These are phyloP conservation scores for Rhizopogon rudus DNA, from an alignment of 768 basidiomycete genomes.

Conservation along the genomic window DNA sequence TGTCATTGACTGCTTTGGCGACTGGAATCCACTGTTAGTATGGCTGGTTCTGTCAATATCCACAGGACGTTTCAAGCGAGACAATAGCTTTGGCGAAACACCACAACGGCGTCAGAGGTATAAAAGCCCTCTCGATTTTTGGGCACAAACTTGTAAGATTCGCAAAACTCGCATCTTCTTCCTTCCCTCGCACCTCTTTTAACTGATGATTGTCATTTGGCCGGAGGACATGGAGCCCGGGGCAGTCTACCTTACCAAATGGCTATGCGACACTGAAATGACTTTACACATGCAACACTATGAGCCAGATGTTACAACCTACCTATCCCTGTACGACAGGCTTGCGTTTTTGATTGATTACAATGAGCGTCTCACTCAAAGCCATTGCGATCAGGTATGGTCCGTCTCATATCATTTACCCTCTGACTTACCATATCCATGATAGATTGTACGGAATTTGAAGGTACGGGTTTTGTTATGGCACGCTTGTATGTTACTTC, in stretches of 20 bases:
- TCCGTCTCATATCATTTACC: background rate
- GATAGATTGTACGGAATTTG: background rate
- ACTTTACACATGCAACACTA: background rate
- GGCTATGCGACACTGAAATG: no score
- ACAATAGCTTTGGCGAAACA: background rate
- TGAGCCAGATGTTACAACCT: background rate
- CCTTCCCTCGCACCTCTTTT: background rate
- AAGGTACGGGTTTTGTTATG: background rate
- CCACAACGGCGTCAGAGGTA: background rate
- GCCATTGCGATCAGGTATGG: background rate
- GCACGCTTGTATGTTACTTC: no score
- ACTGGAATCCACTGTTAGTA: no score
- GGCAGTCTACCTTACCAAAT: no score
- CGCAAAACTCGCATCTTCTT: background rate
- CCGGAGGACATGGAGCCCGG: no score
- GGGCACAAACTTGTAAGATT: background rate
- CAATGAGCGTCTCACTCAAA: background rate
- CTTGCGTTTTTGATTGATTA: background rate
- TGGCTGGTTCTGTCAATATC: background rate
- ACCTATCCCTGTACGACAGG: background rate
- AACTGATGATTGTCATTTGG: background rate
- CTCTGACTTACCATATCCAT: background rate
- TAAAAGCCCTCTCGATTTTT: background rate
- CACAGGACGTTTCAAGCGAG: background rate
- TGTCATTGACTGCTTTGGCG: no score